Evolutionary conservation across 2,329 filamentous ascomycete species (phyloP).

Genomic region (Claviceps sp.): DNA sequence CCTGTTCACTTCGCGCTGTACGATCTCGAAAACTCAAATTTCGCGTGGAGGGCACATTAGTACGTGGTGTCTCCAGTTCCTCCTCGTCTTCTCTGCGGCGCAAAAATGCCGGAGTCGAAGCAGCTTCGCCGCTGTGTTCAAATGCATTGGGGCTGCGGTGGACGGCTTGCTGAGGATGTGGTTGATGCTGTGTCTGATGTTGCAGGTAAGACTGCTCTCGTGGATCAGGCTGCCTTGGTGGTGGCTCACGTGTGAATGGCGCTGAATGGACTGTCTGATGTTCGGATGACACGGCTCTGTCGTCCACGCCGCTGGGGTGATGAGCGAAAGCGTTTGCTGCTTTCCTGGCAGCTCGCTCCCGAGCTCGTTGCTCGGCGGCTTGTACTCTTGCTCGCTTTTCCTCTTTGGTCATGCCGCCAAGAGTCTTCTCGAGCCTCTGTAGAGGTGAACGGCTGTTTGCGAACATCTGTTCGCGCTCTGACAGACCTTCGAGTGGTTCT

Average conservation of each 20-base stretch:
- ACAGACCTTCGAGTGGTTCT: conserved; percentile 24
- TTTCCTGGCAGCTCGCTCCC: conserved; percentile 41
- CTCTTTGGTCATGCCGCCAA: conserved; percentile 90
- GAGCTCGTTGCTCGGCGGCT: conserved; percentile 63
- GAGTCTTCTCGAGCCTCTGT: conserved; percentile 81
- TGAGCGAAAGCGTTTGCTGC: conserved; percentile 13
- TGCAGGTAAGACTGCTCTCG: background rate
- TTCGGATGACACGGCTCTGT: conserved; percentile 9
- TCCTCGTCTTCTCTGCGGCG: conserved; percentile 10
- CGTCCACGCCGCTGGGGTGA: conserved; percentile 11
- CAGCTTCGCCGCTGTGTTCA: conserved; percentile 8
- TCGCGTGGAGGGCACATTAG: conserved; percentile 31
- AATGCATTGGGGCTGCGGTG: background rate
- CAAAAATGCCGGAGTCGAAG: conserved; percentile 11
- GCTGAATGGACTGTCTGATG: conserved; percentile 2
- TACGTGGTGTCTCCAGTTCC: conserved; percentile 10
- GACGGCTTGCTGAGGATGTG: background rate
- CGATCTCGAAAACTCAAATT: conserved; percentile 50
- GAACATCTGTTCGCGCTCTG: conserved; percentile 43
- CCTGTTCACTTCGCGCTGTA: conserved; percentile 31
- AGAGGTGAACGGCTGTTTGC: conserved; percentile 79
- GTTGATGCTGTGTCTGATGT: background rate
- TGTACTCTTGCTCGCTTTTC: conserved; percentile 78
- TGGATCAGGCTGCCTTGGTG: background rate
- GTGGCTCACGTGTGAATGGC: background rate